Conservation (phyloP, 2,329 filamentous ascomycete genomes). For the Remersonia thermophila region DNA sequence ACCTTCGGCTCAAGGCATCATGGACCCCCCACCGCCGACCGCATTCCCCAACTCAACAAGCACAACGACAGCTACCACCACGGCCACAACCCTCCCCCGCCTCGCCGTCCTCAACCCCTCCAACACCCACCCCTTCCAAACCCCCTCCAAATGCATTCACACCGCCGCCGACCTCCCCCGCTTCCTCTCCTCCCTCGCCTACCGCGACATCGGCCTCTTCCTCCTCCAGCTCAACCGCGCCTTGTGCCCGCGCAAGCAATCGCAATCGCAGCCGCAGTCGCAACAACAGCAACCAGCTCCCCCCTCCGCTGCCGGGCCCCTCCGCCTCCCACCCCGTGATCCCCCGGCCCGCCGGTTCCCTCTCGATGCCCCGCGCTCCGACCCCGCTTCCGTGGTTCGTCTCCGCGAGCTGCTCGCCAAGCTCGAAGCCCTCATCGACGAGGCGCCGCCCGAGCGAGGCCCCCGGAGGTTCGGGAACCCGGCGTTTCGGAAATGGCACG, state of each 20-base stretch:
- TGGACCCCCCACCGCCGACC: constrained; percentile 7
- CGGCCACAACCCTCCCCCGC: constrained; percentile 19
- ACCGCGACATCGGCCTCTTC: constrained; percentile 77
- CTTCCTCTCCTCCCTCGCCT: constrained; percentile 72
- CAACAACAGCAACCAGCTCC: background rate
- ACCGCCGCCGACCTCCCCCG: constrained; percentile 67
- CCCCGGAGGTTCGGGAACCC: constrained; percentile 86
- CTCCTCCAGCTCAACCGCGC: constrained; percentile 81
- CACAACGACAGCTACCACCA: constrained; percentile 1
- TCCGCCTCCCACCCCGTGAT: background rate
- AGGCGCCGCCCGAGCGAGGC: constrained; percentile 73
- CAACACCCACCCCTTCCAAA: constrained; percentile 44
- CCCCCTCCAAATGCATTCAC: constrained; percentile 71
- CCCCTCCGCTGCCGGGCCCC: no score
- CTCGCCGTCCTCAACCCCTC: constrained; percentile 36
- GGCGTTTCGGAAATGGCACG: constrained; percentile 77
- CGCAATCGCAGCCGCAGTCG: no score
- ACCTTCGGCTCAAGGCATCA: no score
- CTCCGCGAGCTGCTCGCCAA: constrained; percentile 55
- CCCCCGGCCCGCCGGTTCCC: constrained; percentile 27
- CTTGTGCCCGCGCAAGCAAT: constrained; percentile 57
- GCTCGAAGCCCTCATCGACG: constrained; percentile 55
- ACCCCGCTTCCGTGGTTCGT: constrained; percentile 46
- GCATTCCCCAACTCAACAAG: constrained; percentile 19
- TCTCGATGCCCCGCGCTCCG: constrained; percentile 28